phyloP scores from a whole-genome alignment of 164 flowering plant species.

The Nymphaea thermarum region DNA sequence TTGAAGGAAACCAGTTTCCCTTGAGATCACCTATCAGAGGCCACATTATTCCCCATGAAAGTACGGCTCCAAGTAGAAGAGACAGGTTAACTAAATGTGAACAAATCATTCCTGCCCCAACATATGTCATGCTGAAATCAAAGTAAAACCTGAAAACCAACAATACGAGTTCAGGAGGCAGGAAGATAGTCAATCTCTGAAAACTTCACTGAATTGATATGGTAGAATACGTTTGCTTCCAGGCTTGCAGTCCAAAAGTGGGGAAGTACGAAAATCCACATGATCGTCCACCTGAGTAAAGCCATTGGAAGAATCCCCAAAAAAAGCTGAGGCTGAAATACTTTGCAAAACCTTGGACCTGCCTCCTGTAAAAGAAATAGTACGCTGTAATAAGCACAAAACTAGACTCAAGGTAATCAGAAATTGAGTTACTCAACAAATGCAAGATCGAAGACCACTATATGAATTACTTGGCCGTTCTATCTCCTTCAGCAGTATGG shows the following conservation, averaged over 20 bases:
- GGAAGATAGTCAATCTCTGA: background rate
- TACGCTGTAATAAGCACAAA: background rate
- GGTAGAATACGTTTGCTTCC: slow-evolving; percentile 24
- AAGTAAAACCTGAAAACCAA: slow-evolving; percentile 64
- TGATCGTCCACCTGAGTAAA: slow-evolving; percentile 38
- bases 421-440: background rate
- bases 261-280: slow-evolving; percentile 68
- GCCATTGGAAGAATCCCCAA: slow-evolving; percentile 31
- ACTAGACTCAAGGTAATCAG: background rate
- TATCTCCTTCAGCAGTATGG: slow-evolving; percentile 46
- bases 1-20: slow-evolving; percentile 62
- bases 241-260: slow-evolving; percentile 57
- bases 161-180: background rate
- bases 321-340: slow-evolving; percentile 20
- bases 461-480: slow-evolving; percentile 47
- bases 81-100: slow-evolving; percentile 77
- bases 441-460: background rate
- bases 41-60: slow-evolving; percentile 98
- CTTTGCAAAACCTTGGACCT: slow-evolving; percentile 16
- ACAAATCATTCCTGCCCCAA: slow-evolving; percentile 90
- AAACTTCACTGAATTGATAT: background rate
- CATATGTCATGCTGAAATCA: slow-evolving; percentile 64
- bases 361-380: slow-evolving; percentile 29
- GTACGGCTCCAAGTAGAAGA: slow-evolving; percentile 73
- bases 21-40: slow-evolving; percentile 52